These are phyloP conservation scores for Blastocrithidia nonstop DNA, from an alignment of 208 protist species.

Conservation along the genomic window DNA sequence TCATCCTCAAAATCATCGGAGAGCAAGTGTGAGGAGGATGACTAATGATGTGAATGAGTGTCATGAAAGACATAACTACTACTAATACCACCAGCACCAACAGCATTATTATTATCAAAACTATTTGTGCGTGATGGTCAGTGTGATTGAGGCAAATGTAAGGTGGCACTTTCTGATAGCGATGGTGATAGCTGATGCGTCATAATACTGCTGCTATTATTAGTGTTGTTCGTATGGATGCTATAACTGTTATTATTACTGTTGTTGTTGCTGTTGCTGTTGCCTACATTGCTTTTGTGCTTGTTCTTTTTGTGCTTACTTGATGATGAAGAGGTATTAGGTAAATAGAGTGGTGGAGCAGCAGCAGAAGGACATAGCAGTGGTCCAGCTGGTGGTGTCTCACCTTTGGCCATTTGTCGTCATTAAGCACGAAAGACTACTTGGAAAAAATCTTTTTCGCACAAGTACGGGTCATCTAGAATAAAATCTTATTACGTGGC, in stretches of 20 bases:
- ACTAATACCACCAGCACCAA: neutral
- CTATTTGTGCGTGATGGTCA: no score
- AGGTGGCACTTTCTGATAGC: no score
- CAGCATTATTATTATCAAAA: neutral
- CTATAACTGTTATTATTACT: neutral
- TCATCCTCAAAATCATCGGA: conserved; percentile 13
- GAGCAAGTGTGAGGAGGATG: neutral
- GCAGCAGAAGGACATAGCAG: conserved; percentile 24
- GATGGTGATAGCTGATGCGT: neutral
- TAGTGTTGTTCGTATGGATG: neutral
- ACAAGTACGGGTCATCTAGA: conserved; percentile 9
- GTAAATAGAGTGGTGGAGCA: conserved; percentile 5
- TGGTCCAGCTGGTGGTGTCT: conserved; percentile 22
- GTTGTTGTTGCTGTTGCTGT: neutral
- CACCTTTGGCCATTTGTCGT: conserved; percentile 17
- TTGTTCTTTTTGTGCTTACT: no score
- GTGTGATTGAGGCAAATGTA: no score
- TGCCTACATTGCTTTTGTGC: neutral
- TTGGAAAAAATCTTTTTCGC: conserved; percentile 36
- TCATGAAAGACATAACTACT: no score
- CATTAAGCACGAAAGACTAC: conserved; percentile 28
- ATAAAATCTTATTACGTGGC: conserved; percentile 12
- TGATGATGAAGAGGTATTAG: no score
- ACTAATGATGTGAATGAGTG: no score
- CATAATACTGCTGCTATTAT: neutral